Base-by-base conservation (phyloP, 345 rosid genomes). In the Streptanthus diversifolius region DNA sequence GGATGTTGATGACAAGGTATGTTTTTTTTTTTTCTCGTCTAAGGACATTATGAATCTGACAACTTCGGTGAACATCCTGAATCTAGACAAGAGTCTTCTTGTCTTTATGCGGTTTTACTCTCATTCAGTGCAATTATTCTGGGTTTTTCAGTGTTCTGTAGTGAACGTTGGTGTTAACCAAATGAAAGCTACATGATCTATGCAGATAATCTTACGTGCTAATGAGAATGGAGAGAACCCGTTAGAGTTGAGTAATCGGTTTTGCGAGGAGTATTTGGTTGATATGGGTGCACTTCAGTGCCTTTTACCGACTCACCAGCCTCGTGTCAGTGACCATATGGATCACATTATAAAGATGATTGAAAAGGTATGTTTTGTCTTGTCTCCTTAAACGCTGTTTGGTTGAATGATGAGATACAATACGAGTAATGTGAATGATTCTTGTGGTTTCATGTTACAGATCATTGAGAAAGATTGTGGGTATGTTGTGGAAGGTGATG, bases 1-100 rank as follows among this genome's bases (percentile, higher is more conserved):
- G 1, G 96, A 93, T 72, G 87, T 93, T 43, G 96, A 93, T 82
- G 98, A 91, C 68, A 95, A 95, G 96, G 96, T 87, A 30, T 66
- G 82, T 37, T 37, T 30, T 53, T 59, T 55, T 3, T 5, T 32
- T 32, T 32, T 1, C 36, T 36, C 15, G 48, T 17, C 9, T 15
- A 0, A 3, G n/a, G n/a, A n/a, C n/a, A n/a, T 49, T 35, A 22
- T 33, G 57, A 36, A 25, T 1, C 12, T 1, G 0, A 3, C 19
- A 39, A 5, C 8, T 18, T n/a, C 63, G 9, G 2, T 69, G 48
- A 24, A 24, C 5, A 59, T 36, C 4, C 27, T 71, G 66, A 33
- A 18, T 18, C 14, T 29, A 27, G 11, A 25, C 27, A 25, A 25
- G 27, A 25, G 27, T 25, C 27, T 29, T 14, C 10, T 33, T 8